Evolutionary conservation across 1,139 yeast species (phyloP), one percentile per base, ranked within the genome.

Genomic region (Sugiyamaella castrensis): DNA sequence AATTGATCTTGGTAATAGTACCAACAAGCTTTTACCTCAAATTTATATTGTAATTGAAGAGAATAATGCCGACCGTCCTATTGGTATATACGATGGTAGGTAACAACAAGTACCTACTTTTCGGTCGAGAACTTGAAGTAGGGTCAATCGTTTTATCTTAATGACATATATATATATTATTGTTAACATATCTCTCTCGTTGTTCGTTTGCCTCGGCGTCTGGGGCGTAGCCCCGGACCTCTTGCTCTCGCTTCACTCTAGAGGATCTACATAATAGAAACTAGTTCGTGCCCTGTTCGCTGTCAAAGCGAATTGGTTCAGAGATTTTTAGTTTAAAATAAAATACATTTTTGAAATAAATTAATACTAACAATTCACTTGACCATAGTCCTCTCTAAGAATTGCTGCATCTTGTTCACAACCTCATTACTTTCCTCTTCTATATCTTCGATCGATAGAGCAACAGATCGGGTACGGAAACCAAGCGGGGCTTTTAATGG

Each of bases 361-460:
- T 35, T 35, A 16, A 9, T 4, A 15, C 24, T 4, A 19, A 19
- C 5, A 5, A 19, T 19, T 42, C 35, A 42, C 39, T 34, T 42
- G 11, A 42, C 35, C 44, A 41, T 41, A 8, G 38, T 41, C 15
- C 36, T 42, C 24, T 15, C 29, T 13, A 42, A 34, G 4, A 16
- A 26, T 12, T 11, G 34, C 13, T 41, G 29, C 53, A 46, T 51
- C 16, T 40, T 41, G 16, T 32, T 40, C 37, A 46, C 30, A 28
- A 52, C 51, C 42, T 46, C 47, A 13, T 44, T 46, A 37, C 55
- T 53, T 52, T 57, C 61, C 12, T 45, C 37, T 37, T 52, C 46
- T 19, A 57, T 47, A 36, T 57, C 60, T 28, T 43, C 39, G 29
- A 51, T 54, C 8, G 58, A 52, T 24, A 57, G 43, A 8, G 58